Base-by-base conservation (phyloP, 2,329 filamentous ascomycete genomes). In the Fusarium sp. region DNA sequence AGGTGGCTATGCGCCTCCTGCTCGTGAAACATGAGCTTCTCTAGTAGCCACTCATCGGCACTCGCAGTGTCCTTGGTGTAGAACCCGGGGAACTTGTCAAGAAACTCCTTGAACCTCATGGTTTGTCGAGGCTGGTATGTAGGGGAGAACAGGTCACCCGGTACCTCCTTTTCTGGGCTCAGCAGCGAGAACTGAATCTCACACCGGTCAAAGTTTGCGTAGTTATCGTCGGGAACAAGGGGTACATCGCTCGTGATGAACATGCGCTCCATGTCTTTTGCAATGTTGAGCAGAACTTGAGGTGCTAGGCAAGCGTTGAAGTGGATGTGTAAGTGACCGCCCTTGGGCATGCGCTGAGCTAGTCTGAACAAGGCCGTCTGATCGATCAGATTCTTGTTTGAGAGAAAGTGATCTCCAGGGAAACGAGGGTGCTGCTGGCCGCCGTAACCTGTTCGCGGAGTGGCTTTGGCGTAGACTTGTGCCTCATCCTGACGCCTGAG, bases 231-330 rank as follows among this genome's bases (percentile, higher is more conserved):
- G 2, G 68, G 65, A 5, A 77, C 71, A 29, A 91, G 76, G 5
- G 83, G 81, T 29, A 79, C 68, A 39, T 75, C 63, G 75, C 88
- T 91, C 54, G 83, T 86, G 67, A 92, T 88, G 70, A 86, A 91
- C 88, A 93, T 91, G 64, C 83, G 83, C 1, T 82, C 70, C 79
- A 88, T 85, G 6, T 61, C 79, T 78, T 79, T 83, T 64, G 78
- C 85, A 65, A 79, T 79, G 24, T 78, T 75, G 11, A 92, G 78
- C 19, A 92, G 78, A 6, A 87, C 80, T 2, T 79, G 73, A 9
- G 89, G 88, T 12, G 80, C 78, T 5, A 92, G 78, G 58, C 89
- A 91, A n/a, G 90, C 84, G 72, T 92, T 93, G 79, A 91, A 92
- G 73, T 93, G 90, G 24, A 92, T 84, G 73, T 93, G 90, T 24